Conservation (phyloP, 345 rosid genomes). For the Dipteronia dyeriana region DNA sequence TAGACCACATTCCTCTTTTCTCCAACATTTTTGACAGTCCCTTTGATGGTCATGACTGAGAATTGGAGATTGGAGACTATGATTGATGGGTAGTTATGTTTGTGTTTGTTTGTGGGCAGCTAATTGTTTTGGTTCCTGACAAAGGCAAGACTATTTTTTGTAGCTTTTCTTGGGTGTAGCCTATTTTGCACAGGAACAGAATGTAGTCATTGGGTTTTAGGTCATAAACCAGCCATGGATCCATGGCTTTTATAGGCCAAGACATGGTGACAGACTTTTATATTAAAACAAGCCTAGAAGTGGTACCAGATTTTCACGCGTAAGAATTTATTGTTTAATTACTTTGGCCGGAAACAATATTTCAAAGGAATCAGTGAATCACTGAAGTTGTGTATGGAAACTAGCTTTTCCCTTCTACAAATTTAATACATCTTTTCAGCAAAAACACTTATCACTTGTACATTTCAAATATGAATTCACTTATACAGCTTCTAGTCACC, state of each 20-base stretch:
- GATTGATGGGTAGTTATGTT: slow-evolving; percentile 65
- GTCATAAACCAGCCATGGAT: slow-evolving; percentile 70
- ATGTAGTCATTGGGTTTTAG: slow-evolving; percentile 52
- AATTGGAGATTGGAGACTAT: slow-evolving; percentile 44
- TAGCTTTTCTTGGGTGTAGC: slow-evolving; percentile 43
- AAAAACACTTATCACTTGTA: too few species aligned
- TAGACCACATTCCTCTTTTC: slow-evolving; percentile 36
- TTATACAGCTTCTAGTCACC: too few species aligned
- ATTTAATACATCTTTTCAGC: too few species aligned
- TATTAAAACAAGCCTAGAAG: neutral
- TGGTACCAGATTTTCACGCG: neutral
- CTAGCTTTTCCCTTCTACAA: too few species aligned
- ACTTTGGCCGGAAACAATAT: neutral
- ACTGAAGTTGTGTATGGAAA: too few species aligned
- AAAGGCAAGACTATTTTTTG: slow-evolving; percentile 24
- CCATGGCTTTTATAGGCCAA: slow-evolving; percentile 51
- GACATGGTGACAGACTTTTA: neutral
- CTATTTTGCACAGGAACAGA: slow-evolving; percentile 59
- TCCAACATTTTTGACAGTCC: slow-evolving; percentile 58
- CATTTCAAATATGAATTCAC: too few species aligned
- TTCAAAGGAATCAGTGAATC: neutral
- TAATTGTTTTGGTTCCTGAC: slow-evolving; percentile 19
- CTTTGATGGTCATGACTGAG: slow-evolving; percentile 41
- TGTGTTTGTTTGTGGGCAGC: slow-evolving; percentile 35
- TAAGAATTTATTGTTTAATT: neutral